A percentile compares a stretch with the other conserved stretches of the same genome.
phyloP scores from a whole-genome alignment of 1,284 basidiomycete genomes.

The Tranzscheliella williamsii region DNA sequence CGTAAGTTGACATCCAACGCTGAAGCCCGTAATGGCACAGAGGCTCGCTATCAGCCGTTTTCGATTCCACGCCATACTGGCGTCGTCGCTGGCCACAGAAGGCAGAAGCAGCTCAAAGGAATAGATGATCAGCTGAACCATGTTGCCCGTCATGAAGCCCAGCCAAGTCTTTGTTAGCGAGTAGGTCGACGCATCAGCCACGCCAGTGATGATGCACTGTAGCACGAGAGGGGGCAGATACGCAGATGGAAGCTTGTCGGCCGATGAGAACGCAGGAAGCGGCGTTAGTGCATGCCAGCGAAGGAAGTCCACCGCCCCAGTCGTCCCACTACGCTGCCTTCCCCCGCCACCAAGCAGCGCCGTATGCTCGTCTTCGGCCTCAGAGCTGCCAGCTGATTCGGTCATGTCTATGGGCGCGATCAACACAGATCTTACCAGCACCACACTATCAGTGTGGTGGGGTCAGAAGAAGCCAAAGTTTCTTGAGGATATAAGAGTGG shows the following conservation, averaged over 20 bases:
- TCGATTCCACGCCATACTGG: neutral
- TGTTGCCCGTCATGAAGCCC: slow-evolving; percentile 41
- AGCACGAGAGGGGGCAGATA: slow-evolving; percentile 22
- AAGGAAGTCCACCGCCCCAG: slow-evolving; percentile 1
- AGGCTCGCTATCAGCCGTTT: slow-evolving; percentile 11
- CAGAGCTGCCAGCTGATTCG: too few relatives aligned
- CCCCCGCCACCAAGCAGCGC: neutral
- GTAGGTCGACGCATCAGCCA: slow-evolving; percentile 27
- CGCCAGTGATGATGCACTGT: slow-evolving; percentile 32
- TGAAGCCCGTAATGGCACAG: slow-evolving; percentile 17
- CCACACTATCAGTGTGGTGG: too few relatives aligned
- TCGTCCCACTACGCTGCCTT: neutral
- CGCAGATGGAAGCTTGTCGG: slow-evolving; percentile 4
- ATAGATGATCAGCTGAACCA: slow-evolving; percentile 35
- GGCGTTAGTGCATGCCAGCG: slow-evolving; percentile 6
- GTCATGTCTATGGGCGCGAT: too few relatives aligned
- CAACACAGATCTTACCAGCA: too few relatives aligned
- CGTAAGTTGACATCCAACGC: slow-evolving; percentile 22
- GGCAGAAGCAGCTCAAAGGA: slow-evolving; percentile 17
- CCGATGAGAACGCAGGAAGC: slow-evolving; percentile 6
- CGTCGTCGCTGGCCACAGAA: slow-evolving; percentile 9
- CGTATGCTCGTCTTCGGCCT: too few relatives aligned
- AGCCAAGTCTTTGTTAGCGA: slow-evolving; percentile 26
- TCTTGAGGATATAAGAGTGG: too few relatives aligned
- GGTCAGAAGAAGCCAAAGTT: too few relatives aligned